These are phyloP conservation scores for Tilletia indica DNA, from an alignment of 1,284 basidiomycete genomes.

Conservation along the genomic window DNA sequence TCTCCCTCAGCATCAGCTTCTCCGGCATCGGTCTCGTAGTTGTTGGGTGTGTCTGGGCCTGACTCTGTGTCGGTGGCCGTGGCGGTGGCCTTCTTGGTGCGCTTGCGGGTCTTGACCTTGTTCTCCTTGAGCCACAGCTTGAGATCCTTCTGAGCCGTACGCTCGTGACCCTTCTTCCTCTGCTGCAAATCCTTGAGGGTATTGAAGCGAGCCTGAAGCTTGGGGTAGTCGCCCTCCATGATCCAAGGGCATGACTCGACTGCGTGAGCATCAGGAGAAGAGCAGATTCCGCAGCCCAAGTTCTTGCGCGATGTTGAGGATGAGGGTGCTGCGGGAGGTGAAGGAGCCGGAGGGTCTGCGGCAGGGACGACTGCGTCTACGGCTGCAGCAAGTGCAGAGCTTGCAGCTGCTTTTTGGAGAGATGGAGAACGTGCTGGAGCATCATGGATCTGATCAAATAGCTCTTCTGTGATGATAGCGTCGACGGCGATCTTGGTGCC, in stretches of 20 bases:
- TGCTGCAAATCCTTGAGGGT: conserved; percentile 13
- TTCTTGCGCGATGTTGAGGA: neutral
- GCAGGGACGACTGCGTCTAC: neutral
- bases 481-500: conserved; percentile 2
- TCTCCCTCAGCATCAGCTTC: conserved; percentile 7
- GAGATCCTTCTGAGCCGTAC: conserved; percentile 9
- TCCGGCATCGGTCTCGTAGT: neutral
- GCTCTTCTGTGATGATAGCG: neutral
- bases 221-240: neutral
- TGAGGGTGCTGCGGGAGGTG: conserved; percentile 3
- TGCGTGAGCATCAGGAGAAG: neutral
- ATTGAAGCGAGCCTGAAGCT: neutral
- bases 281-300: conserved; percentile 10
- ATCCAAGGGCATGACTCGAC: neutral
- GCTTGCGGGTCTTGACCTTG: neutral
- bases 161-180: conserved; percentile 10
- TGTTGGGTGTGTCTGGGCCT: neutral
- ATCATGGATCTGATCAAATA: no score
- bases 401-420: neutral
- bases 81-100: neutral
- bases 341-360: neutral
- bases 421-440: no score
- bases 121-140: neutral
- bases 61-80: neutral
- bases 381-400: neutral